phyloP scores from a whole-genome alignment of 495 filamentous ascomycete genomes.

The Geoglossum glabrum region DNA sequence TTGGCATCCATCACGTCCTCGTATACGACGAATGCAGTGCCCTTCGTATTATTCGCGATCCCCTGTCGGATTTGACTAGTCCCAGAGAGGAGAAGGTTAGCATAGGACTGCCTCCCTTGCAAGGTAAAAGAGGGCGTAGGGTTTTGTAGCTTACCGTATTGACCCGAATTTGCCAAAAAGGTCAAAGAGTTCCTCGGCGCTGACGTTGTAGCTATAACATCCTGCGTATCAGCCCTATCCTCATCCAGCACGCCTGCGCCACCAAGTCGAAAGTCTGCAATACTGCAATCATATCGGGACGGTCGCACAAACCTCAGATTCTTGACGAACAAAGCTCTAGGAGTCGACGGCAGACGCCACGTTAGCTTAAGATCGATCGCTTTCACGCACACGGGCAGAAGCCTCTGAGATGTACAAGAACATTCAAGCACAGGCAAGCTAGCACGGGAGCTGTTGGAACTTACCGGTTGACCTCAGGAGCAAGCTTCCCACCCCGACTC shows the following conservation, averaged over 20 bases:
- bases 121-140: not conserved
- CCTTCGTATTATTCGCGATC: slow-evolving; percentile 92
- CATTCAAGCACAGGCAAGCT: not conserved
- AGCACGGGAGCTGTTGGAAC: slow-evolving; percentile 16
- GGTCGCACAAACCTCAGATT: slow-evolving; percentile 53
- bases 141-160: slow-evolving; percentile 46
- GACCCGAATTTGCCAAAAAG: slow-evolving; percentile 89
- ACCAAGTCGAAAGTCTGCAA: not conserved
- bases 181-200: slow-evolving; percentile 81
- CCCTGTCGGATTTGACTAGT: slow-evolving; percentile 91
- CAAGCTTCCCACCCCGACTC: slow-evolving; percentile 72
- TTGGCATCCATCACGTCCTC: slow-evolving; percentile 99
- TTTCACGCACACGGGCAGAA: not conserved
- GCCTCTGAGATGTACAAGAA: slow-evolving; percentile 8
- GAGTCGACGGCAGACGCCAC: not conserved
- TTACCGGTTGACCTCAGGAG: slow-evolving; percentile 88
- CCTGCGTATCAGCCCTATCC: not conserved
- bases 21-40: slow-evolving; percentile 96
- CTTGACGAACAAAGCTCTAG: slow-evolving; percentile 92
- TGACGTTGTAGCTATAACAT: slow-evolving; percentile 72
- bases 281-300: not conserved
- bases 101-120: not conserved
- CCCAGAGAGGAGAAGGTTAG: not conserved
- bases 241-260: not conserved
- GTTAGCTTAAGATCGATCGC: not conserved